phyloP scores from a whole-genome alignment of 768 basidiomycete species.

The Tylopilus rubrobrunneus region DNA sequence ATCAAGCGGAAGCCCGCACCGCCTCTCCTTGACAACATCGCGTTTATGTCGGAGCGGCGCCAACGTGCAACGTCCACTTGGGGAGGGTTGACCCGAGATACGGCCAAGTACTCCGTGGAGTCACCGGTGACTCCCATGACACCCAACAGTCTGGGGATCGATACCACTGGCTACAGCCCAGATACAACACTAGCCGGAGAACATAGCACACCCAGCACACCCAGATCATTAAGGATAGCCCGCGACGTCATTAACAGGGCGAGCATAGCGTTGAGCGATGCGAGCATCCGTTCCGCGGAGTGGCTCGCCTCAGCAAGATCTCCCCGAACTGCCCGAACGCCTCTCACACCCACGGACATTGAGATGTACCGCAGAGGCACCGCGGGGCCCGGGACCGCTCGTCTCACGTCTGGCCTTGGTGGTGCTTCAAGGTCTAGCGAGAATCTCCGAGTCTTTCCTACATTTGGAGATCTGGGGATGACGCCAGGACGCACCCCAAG shows the following conservation, averaged over 20 bases:
- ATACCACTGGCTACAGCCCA: slow-evolving; percentile 1
- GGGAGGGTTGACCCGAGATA: slow-evolving; percentile 20
- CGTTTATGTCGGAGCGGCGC: slow-evolving; percentile 2
- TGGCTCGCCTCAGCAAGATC: slow-evolving; percentile 27
- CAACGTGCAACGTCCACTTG: slow-evolving; percentile 17
- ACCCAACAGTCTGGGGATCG: slow-evolving; percentile 8
- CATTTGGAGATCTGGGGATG: slow-evolving; percentile 7
- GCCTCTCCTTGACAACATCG: slow-evolving; percentile 21
- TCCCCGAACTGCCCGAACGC: slow-evolving; percentile 3
- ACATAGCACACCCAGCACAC: slow-evolving; percentile 5
- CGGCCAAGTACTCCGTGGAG: background rate
- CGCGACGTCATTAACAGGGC: slow-evolving; percentile 18
- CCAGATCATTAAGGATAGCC: slow-evolving; percentile 14
- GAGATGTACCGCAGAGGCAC: slow-evolving; percentile 26
- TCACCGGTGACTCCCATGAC: slow-evolving; percentile 5
- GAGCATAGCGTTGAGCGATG: slow-evolving; percentile 23
- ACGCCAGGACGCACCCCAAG: background rate
- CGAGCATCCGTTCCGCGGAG: slow-evolving; percentile 30
- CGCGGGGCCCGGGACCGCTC: slow-evolving; percentile 3
- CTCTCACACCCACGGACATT: slow-evolving; percentile 20
- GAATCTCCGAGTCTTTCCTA: background rate
- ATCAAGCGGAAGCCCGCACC: slow-evolving; percentile 31
- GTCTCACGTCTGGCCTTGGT: background rate
- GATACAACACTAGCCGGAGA: background rate
- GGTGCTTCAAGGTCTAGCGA: background rate